Conservation (phyloP, 805 yeast species). For the Yarrowia alimentaria region DNA sequence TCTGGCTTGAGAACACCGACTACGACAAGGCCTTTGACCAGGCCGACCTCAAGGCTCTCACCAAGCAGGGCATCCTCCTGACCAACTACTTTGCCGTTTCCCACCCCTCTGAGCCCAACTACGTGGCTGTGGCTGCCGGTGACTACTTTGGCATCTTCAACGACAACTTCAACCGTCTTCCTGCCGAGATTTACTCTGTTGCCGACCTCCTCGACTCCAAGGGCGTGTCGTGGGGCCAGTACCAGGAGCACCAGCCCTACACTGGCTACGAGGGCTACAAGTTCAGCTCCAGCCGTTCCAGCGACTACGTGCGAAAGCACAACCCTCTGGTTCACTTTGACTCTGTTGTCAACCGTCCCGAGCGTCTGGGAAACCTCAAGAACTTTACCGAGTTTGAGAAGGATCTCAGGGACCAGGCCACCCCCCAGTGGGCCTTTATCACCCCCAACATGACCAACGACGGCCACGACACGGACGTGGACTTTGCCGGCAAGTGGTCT, state of each 20-base stretch:
- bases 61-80: slow-evolving; percentile 47
- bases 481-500: slow-evolving; percentile 48
- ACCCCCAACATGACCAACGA: too few species aligned
- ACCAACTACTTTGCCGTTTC: slow-evolving; percentile 53
- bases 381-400: slow-evolving; percentile 47
- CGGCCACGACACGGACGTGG: slow-evolving; percentile 48
- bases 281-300: slow-evolving; percentile 46
- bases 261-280: slow-evolving; percentile 51
- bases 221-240: slow-evolving; percentile 53
- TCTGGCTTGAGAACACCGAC: slow-evolving; percentile 50
- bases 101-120: slow-evolving; percentile 57
- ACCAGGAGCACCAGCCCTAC: slow-evolving; percentile 54
- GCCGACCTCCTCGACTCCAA: slow-evolving; percentile 49
- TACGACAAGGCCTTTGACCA: slow-evolving; percentile 50
- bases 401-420: slow-evolving; percentile 43
- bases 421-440: slow-evolving; percentile 60
- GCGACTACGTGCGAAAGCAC: slow-evolving; percentile 53
- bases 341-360: slow-evolving; percentile 40
- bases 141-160: slow-evolving; percentile 50
- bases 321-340: slow-evolving; percentile 49
- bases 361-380: slow-evolving; percentile 47
- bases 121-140: slow-evolving; percentile 51
- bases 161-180: slow-evolving; percentile 48
- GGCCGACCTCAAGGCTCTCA: slow-evolving; percentile 45
- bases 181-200: slow-evolving; percentile 48